Evolutionary conservation across 345 rosid species (phyloP).

Genomic region (Gossypium herbaceum): DNA sequence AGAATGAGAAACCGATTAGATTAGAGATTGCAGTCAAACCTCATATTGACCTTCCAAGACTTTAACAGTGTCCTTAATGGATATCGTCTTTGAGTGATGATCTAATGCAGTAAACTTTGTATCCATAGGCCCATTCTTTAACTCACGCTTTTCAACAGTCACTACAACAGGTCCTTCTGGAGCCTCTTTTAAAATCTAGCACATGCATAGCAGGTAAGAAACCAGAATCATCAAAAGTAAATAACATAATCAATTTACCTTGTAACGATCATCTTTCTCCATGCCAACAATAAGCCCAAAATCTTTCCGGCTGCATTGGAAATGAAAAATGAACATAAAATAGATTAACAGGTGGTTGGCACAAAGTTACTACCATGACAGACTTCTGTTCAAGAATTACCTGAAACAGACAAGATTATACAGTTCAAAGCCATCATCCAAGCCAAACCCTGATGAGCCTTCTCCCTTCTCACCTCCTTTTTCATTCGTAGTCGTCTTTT

Average conservation of each 20-base stretch:
- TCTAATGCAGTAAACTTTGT: conserved; percentile 78
- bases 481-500: conserved; percentile 33
- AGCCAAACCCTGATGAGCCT: conserved; percentile 45
- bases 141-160: conserved; percentile 42
- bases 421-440: conserved; percentile 45
- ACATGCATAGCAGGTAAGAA: conserved; percentile 26
- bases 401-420: conserved; percentile 73
- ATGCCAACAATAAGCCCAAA: conserved; percentile 81
- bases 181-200: conserved; percentile 81
- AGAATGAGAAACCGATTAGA: not conserved
- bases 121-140: conserved; percentile 62
- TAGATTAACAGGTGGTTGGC: conserved; percentile 7
- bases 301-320: conserved; percentile 69
- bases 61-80: conserved; percentile 67
- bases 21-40: conserved; percentile 36
- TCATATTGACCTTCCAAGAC: conserved; percentile 75
- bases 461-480: conserved; percentile 72
- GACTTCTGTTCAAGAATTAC: conserved; percentile 40
- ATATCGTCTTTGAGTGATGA: conserved; percentile 50
- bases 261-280: conserved; percentile 80
- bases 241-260: conserved; percentile 41
- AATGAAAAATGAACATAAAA: conserved; percentile 24
- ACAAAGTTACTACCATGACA: conserved; percentile 11
- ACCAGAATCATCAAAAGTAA: conserved; percentile 7
- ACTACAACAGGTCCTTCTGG: conserved; percentile 54